Evolutionary conservation across 495 filamentous ascomycete species (phyloP), one percentile per base, ranked within the genome.

Genomic region (Bombardia bombarda): DNA sequence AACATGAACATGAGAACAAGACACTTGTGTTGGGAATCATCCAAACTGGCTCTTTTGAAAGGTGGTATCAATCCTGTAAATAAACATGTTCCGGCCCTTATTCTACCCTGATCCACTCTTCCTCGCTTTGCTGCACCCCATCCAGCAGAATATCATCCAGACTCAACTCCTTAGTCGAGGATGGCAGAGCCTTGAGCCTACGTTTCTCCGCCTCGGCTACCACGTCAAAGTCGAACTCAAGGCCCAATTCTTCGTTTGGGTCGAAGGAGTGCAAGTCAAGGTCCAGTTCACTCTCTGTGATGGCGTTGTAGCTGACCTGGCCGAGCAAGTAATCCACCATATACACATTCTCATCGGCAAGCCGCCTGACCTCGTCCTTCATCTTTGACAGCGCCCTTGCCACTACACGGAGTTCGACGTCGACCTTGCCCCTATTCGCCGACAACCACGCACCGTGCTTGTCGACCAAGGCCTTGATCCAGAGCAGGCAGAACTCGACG

Each of bases 401-500:
- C 17, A 95, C 79, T 34, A 80, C 70, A 41, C 92, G 77, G 45
- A 96, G 66, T 58, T 96, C 92, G 9, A 86, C 73, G 40, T 85
- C 86, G 30, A 90, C 81, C 46, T 79, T 79, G 9, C 74, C 79
- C 12, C 77, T 68, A 57, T 90, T 83, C 33, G 90, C 84, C 45
- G 84, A 83, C 53, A 97, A 66, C 69, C 83, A 86, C 16, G 81
- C 70, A 22, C 92, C 92, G 60, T 95, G 92, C 46, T 70, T 76
- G 49, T 80, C 80, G 45, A 96, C 68, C 22, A 96, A 58, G n/a
- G 82, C 76, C 58, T 90, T 84, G 48, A 96, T 81, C 92, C 92
- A 98, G 12, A 88, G 58, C 43, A 98, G 66, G 57, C 90, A 90
- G 63, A 95, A 92, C 62, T 98, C 92, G 16, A 98, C 69, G 67